These are phyloP conservation scores for Saccharomyces hybrid DNA, from an alignment of 1,139 yeast species.

Conservation along the genomic window DNA sequence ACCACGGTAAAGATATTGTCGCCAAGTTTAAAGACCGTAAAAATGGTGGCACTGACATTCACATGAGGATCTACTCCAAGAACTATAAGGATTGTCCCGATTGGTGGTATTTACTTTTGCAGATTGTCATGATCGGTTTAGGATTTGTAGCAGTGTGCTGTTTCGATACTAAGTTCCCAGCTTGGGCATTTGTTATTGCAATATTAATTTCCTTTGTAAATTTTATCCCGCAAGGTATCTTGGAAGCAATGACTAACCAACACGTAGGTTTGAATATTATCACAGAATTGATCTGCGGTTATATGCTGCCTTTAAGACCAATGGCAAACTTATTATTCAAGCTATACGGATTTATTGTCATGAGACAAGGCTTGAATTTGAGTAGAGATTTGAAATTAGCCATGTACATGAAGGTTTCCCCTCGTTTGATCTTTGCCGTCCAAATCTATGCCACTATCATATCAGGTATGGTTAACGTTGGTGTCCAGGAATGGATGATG, in stretches of 20 bases:
- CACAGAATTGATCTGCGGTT: constrained; percentile 35
- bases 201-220: constrained; percentile 31
- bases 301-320: constrained; percentile 33
- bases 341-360: constrained; percentile 41
- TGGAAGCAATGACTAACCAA: constrained; percentile 37
- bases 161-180: constrained; percentile 33
- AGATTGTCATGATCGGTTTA: constrained; percentile 31
- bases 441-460: constrained; percentile 40
- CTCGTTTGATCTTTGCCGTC: constrained; percentile 39
- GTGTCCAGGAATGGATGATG: constrained; percentile 32
- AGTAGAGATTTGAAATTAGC: constrained; percentile 51
- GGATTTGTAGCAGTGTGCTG: constrained; percentile 31
- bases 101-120: constrained; percentile 36
- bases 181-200: constrained; percentile 36
- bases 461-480: constrained; percentile 36
- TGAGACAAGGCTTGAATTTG: constrained; percentile 47
- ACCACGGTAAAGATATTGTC: constrained; percentile 37
- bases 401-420: constrained; percentile 46
- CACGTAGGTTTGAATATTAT: constrained; percentile 37
- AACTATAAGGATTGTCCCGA: constrained; percentile 36
- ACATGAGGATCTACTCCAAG: constrained; percentile 34
- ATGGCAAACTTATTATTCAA: constrained; percentile 34
- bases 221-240: constrained; percentile 35
- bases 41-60: constrained; percentile 36
- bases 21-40: constrained; percentile 27